phyloP scores from a whole-genome alignment of 345 rosid species.

The Ceriops decandra region DNA sequence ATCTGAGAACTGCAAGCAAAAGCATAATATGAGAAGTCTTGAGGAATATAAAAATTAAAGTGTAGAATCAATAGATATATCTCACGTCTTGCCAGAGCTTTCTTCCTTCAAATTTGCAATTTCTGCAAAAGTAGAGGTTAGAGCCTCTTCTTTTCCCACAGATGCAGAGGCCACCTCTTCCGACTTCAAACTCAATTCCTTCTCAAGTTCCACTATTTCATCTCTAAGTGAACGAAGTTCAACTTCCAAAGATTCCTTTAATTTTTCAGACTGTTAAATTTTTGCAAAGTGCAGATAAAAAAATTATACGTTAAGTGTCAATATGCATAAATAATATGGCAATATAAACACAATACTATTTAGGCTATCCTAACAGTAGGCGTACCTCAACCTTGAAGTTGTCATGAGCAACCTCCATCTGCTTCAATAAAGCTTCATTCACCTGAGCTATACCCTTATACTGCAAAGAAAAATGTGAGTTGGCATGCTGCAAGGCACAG shows the following conservation, averaged over 20 bases:
- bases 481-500: background rate
- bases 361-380: slow-evolving; percentile 6
- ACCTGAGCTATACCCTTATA: slow-evolving; percentile 92
- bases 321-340: background rate
- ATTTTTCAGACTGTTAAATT: slow-evolving; percentile 56
- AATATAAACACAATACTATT: background rate
- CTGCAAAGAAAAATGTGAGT: slow-evolving; percentile 40
- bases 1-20: slow-evolving; percentile 64
- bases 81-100: slow-evolving; percentile 55
- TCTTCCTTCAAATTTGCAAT: slow-evolving; percentile 67
- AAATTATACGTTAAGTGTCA: background rate
- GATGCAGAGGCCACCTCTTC: slow-evolving; percentile 61
- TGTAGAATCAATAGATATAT: slow-evolving; percentile 3
- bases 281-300: slow-evolving; percentile 1
- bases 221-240: slow-evolving; percentile 65
- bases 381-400: slow-evolving; percentile 73
- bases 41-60: slow-evolving; percentile 5
- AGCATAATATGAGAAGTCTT: slow-evolving; percentile 12
- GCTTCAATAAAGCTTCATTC: slow-evolving; percentile 84
- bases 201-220: slow-evolving; percentile 69
- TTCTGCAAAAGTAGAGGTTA: slow-evolving; percentile 63
- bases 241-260: slow-evolving; percentile 62
- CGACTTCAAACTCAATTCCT: slow-evolving; percentile 59
- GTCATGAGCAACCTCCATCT: slow-evolving; percentile 88
- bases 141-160: slow-evolving; percentile 66